Evolutionary conservation across 2,329 filamentous ascomycete genomes (phyloP).

Genomic region (Ascochyta fabae): DNA sequence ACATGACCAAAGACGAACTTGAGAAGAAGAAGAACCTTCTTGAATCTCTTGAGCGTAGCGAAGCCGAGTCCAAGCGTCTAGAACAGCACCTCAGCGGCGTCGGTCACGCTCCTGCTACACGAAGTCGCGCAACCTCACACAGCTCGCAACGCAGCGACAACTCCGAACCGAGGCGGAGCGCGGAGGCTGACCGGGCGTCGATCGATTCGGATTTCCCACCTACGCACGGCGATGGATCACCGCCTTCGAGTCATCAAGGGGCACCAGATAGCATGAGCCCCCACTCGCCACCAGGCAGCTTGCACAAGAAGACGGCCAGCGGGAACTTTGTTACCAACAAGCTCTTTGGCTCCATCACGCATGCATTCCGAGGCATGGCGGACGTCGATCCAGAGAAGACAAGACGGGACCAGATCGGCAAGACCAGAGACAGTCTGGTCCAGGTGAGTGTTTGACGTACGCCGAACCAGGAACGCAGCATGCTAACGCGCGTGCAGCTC

Average conservation of each 20-base stretch:
- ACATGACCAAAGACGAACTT: slow-evolving; percentile 94
- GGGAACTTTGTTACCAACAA: slow-evolving; percentile 86
- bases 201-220: slow-evolving; percentile 97
- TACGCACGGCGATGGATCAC: slow-evolving; percentile 75
- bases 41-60: slow-evolving; percentile 90
- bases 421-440: slow-evolving; percentile 85
- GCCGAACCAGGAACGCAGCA: neutral
- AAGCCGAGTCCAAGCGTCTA: slow-evolving; percentile 89
- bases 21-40: slow-evolving; percentile 83
- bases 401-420: slow-evolving; percentile 89
- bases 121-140: slow-evolving; percentile 71
- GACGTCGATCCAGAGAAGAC: slow-evolving; percentile 96
- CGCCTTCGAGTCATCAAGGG: slow-evolving; percentile 72
- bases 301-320: slow-evolving; percentile 80
- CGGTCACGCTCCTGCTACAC: slow-evolving; percentile 64
- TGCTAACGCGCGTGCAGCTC: slow-evolving; percentile 61
- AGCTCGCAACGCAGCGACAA: slow-evolving; percentile 55
- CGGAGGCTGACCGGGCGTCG: slow-evolving; percentile 79
- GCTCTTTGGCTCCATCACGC: slow-evolving; percentile 92
- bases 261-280: slow-evolving; percentile 55
- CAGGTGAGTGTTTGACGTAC: slow-evolving; percentile 51
- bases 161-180: slow-evolving; percentile 48
- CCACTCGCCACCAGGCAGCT: slow-evolving; percentile 32
- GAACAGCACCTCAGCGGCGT: slow-evolving; percentile 87
- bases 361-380: slow-evolving; percentile 94